These are phyloP conservation scores for Fonsecaea multimorphosa DNA, from an alignment of 2,329 filamentous ascomycete species.

Conservation along the genomic window DNA sequence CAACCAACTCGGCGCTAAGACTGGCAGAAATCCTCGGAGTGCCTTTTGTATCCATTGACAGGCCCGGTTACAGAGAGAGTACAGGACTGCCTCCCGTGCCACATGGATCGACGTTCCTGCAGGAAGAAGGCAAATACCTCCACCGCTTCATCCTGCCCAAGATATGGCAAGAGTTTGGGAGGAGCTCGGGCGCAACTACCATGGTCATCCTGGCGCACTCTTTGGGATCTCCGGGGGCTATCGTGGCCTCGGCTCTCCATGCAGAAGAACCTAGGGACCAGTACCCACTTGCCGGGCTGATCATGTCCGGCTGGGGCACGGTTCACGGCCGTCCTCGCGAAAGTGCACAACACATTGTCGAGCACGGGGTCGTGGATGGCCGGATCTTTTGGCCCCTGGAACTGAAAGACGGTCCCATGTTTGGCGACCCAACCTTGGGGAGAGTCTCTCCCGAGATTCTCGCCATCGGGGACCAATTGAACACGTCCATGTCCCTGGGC, in stretches of 20 bases:
- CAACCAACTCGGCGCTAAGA: background rate
- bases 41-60: conserved; percentile 12
- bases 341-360: background rate
- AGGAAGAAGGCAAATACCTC: conserved; percentile 20
- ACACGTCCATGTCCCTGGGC: conserved; percentile 11
- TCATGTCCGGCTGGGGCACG: conserved; percentile 20
- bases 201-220: conserved; percentile 14
- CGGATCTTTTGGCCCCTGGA: conserved; percentile 13
- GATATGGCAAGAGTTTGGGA: conserved; percentile 16
- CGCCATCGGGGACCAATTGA: background rate
- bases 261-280: background rate
- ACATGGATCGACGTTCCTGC: conserved; percentile 4
- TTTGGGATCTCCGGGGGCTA: conserved; percentile 4
- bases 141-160: conserved; percentile 12
- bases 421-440: background rate
- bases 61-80: conserved; percentile 14
- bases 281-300: conserved; percentile 9
- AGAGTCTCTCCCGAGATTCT: conserved; percentile 5
- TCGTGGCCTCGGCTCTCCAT: conserved; percentile 13
- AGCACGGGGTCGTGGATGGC: background rate
- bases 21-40: conserved; percentile 15
- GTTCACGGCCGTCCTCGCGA: background rate
- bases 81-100: conserved; percentile 12
- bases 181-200: conserved; percentile 6
- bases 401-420: conserved; percentile 17